Base-by-base conservation (phyloP, 2,329 filamentous ascomycete species). In the Penicillium sp. region DNA sequence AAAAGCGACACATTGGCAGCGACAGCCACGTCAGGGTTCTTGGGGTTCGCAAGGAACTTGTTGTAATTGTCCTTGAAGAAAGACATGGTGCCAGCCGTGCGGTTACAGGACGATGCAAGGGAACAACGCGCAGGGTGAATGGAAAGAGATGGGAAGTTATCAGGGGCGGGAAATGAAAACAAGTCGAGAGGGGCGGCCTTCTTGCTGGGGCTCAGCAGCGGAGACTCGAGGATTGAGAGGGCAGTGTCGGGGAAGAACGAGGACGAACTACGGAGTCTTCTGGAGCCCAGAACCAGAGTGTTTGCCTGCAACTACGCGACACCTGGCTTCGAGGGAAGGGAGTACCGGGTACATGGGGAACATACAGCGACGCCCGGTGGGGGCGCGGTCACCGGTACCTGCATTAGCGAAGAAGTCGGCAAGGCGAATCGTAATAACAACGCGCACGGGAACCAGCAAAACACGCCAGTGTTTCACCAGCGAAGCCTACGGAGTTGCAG, bases 21-120 rank as follows among this genome's bases (percentile, higher is more conserved):
- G 38, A 76, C 69, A 23, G 81, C 75, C 57, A 91, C 72, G 41
- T 78, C 70, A 40, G 79, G 77, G 39, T 80, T 70, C 66, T 71
- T 81, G 48, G 84, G 84, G 48, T 79, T 73, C 59, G 78, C 75
- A 40, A 90, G 75, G 64, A 89, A 90, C 70, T 80, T 78, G 73
- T 81, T 78, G 72, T 91, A 91, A 45, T 76, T 63, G 36, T 63
- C 58, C 54, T 62, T 64, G 53, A 71, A 63, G 28, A 50, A 56
- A 49, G 65, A 64, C 70, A 72, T 72, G 45, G 35, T 54, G 36
- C 14, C 31, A 30, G 13, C 45, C 21, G 27, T 36, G 26, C 26
- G 9, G 28, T 32, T 34, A n/a, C 21, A 7, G 19, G 28, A 30
- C 39, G 30, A 36, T 34, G 45, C 36, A 45, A 50, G 34, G 46